Conservation (phyloP, 768 basidiomycete species). For the Cystobasidium onofrii region DNA sequence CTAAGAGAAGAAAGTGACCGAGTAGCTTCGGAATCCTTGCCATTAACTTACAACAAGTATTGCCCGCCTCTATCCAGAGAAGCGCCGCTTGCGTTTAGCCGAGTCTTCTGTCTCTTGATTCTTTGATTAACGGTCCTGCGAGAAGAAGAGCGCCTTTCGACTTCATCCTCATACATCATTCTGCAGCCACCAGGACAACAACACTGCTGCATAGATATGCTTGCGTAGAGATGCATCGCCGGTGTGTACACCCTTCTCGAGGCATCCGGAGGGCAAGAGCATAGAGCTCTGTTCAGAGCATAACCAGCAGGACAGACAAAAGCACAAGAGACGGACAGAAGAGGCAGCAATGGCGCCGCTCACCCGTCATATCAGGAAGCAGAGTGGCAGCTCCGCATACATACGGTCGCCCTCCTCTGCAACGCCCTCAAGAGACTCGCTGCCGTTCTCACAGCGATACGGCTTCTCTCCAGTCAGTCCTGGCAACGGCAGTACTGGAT, state of each 20-base stretch:
- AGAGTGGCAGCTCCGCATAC: neutral
- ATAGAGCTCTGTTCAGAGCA: neutral
- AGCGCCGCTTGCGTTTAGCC: too few species aligned
- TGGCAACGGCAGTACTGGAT: neutral
- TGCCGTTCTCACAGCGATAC: neutral
- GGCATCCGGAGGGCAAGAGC: neutral
- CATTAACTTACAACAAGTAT: too few species aligned
- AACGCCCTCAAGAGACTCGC: neutral
- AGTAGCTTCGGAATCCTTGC: too few species aligned
- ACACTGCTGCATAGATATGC: neutral
- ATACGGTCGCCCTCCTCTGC: neutral
- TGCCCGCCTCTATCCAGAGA: too few species aligned
- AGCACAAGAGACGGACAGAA: neutral
- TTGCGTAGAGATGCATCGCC: neutral
- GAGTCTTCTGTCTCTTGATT: too few species aligned
- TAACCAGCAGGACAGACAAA: neutral
- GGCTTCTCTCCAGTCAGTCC: neutral
- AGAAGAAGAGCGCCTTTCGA: too few species aligned
- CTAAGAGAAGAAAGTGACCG: too few species aligned
- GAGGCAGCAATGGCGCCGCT: neutral
- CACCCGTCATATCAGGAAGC: neutral
- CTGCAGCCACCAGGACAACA: neutral
- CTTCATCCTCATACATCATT: too few species aligned
- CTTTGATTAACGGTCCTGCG: too few species aligned
- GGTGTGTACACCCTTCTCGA: neutral